phyloP scores from a whole-genome alignment of 1,284 basidiomycete genomes.

The Ceratobasidium sp. region DNA sequence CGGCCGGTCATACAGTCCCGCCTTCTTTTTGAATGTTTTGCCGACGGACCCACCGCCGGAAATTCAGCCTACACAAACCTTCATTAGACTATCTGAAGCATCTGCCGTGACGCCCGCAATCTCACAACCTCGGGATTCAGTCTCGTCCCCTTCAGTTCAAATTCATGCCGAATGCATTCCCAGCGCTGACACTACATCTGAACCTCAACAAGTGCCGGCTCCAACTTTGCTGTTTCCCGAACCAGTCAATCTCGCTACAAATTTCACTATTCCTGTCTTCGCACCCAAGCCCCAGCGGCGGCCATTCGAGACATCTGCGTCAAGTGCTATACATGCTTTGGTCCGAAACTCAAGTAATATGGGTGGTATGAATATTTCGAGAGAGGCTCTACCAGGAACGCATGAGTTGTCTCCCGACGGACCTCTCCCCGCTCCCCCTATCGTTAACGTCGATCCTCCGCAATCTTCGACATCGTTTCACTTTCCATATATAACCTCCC shows the following conservation, averaged over 20 bases:
- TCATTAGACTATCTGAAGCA: background rate
- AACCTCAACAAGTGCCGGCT: no score
- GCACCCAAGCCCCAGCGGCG: background rate
- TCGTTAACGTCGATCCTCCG: background rate
- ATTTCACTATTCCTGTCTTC: background rate
- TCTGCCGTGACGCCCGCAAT: no score
- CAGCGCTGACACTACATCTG: no score
- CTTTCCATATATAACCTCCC: background rate
- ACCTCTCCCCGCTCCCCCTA: background rate
- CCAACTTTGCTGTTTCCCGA: no score
- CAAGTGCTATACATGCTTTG: background rate
- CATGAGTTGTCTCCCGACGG: background rate
- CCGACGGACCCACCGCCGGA: no score
- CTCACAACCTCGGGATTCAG: no score
- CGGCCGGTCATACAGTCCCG: background rate
- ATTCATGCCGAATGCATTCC: no score
- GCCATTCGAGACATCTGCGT: background rate
- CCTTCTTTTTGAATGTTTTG: background rate
- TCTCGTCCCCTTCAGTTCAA: no score
- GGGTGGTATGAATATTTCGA: no score
- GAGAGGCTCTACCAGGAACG: background rate
- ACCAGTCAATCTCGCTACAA: no score
- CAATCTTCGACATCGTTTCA: background rate
- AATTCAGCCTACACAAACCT: background rate
- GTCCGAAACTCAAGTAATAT: background rate